phyloP scores from a whole-genome alignment of 495 filamentous ascomycete species.

The Parachaetomium inaequale region DNA sequence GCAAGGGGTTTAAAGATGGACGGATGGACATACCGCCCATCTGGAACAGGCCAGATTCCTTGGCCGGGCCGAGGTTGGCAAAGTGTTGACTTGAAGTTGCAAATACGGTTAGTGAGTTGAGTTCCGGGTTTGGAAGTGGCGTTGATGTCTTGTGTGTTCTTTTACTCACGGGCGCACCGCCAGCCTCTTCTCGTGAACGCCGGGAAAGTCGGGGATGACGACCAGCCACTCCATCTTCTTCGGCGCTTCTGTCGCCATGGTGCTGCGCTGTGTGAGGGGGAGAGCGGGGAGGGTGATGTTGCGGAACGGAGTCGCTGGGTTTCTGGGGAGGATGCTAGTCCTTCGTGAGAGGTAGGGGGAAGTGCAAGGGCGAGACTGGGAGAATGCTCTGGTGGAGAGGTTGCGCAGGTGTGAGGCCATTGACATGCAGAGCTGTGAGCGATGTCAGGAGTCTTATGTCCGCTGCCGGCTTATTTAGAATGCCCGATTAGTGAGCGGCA shows the following conservation, averaged over 20 bases:
- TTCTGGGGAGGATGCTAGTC: too few relatives aligned
- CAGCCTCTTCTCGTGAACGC: conserved; percentile 62
- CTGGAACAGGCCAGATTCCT: conserved; percentile 49
- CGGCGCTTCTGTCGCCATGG: conserved; percentile 43
- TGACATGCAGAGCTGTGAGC: not conserved
- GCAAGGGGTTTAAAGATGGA: not conserved
- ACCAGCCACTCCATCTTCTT: conserved; percentile 77
- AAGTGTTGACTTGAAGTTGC: conserved; percentile 52
- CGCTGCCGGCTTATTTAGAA: not conserved
- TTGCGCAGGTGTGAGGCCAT: conserved; percentile 15
- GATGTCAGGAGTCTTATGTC: not conserved
- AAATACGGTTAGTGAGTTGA: too few relatives aligned
- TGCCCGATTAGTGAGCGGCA: conserved; percentile 13
- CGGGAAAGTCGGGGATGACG: conserved; percentile 73
- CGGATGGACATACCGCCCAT: conserved; percentile 52
- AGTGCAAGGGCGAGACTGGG: not conserved
- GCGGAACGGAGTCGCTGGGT: not conserved
- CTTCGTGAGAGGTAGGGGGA: not conserved
- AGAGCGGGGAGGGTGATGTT: not conserved
- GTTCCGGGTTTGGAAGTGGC: not conserved
- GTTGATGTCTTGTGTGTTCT: not conserved
- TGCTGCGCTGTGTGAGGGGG: conserved; percentile 15
- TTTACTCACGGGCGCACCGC: conserved; percentile 64
- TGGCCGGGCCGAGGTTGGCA: conserved; percentile 40
- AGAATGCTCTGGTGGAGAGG: not conserved